Base-by-base conservation (phyloP, 2,329 filamentous ascomycete species). In the Xylaria sp. region DNA sequence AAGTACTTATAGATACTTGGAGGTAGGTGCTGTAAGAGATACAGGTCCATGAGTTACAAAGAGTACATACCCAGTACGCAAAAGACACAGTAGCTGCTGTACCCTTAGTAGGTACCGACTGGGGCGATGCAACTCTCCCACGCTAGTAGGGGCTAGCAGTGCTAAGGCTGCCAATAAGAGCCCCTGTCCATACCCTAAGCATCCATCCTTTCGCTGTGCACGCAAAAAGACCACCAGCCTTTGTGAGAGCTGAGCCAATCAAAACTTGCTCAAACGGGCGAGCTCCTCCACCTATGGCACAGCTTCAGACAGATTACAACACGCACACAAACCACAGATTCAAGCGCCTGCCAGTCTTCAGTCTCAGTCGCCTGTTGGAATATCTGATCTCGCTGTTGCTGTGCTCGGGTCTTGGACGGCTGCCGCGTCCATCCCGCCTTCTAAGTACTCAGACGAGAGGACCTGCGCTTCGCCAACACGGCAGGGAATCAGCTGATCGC, bases 241-340 rank as follows among this genome's bases (percentile, higher is more conserved):
- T 75, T 73, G 72, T 70, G 60, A 49, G 58, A 46, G 54, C 61
- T 15, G 55, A 73, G 73, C 82, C 82, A 83, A 83, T 83, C 78
- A 81, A 83, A 83, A 83, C 82, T 83, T 83, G 82, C 82, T 83
- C 82, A 81, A 75, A 72, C 72, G 25, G 59, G 28, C 71, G 69
- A 70, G 64, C 67, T 68, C 72, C 74, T 75, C 75, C 74, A 75
- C 75, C 72, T 60, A 70, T 74, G 70, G 75, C 74, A 73, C 69
- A 69, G 65, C 68, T 67, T 41, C 63, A 68, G 55, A 61, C 64
- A 69, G 56, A 60, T 64, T 56, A 64, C 64, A 58, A 64, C 64
- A 58, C 60, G 28, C 52, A 39, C 56, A 66, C 58, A 68, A 65
- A 62, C 65, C 65, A 46, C 57, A 55, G 12, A 69, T 58, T 66